phyloP scores from a whole-genome alignment of 2,329 filamentous ascomycete genomes.

The Fusarium guadeloupense region DNA sequence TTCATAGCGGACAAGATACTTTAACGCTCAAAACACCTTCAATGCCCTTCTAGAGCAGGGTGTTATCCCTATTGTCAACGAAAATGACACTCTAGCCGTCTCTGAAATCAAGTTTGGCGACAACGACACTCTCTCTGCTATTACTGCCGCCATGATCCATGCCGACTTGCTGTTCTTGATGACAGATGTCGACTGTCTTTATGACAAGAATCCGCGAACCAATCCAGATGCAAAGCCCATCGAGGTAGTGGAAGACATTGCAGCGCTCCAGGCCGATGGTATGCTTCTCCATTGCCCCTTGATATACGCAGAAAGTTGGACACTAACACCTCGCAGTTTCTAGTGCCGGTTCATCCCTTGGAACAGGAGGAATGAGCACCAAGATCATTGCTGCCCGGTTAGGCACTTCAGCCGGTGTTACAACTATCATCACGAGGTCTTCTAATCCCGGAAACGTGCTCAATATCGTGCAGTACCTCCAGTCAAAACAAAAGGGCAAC shows the following conservation, averaged over 20 bases:
- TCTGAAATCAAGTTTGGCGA: slow-evolving; percentile 99
- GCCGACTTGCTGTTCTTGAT: slow-evolving; percentile 97
- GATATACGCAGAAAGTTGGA: background rate
- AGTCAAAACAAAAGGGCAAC: slow-evolving; percentile 26
- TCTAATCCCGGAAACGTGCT: slow-evolving; percentile 93
- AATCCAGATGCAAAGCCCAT: slow-evolving; percentile 89
- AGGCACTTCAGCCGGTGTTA: slow-evolving; percentile 93
- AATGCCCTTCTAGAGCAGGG: slow-evolving; percentile 90
- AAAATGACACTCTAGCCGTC: slow-evolving; percentile 96
- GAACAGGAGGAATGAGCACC: slow-evolving; percentile 96
- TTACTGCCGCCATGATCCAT: slow-evolving; percentile 96
- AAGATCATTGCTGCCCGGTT: slow-evolving; percentile 95
- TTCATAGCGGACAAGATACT: slow-evolving; percentile 83
- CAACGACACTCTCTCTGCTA: slow-evolving; percentile 96
- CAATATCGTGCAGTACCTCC: slow-evolving; percentile 78
- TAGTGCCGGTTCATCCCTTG: slow-evolving; percentile 84
- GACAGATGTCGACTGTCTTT: slow-evolving; percentile 98
- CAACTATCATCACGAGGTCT: slow-evolving; percentile 92
- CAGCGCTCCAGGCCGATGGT: slow-evolving; percentile 82
- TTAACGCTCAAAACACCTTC: slow-evolving; percentile 97
- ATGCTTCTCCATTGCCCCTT: slow-evolving; percentile 30
- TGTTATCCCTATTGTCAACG: slow-evolving; percentile 97
- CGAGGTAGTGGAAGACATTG: slow-evolving; percentile 90
- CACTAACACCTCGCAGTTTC: slow-evolving; percentile 67
- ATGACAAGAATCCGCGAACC: slow-evolving; percentile 91